A percentile compares a stretch with the other conserved stretches of the same genome.
Conservation (phyloP, 495 filamentous ascomycete genomes). For the Tuber aestivum region DNA sequence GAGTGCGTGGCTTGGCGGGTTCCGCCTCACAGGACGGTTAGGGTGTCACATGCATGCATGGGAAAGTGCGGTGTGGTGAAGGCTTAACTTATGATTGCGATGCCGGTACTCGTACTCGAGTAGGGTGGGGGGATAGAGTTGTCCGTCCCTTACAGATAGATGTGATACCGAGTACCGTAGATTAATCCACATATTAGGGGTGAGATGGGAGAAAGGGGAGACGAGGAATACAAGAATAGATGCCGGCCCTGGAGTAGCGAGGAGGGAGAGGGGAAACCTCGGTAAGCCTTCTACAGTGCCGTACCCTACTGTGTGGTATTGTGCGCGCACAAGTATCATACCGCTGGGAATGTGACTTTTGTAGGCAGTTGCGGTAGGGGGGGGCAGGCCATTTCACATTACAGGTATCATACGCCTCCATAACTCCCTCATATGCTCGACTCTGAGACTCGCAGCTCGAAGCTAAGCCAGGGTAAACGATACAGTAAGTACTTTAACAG, state of each 20-base stretch:
- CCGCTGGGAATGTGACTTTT: background rate
- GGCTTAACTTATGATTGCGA: background rate
- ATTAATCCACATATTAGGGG: background rate
- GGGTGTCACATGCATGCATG: conserved; percentile 2
- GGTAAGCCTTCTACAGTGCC: background rate
- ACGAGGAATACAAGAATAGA: background rate
- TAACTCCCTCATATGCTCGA: background rate
- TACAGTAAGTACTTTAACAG: background rate
- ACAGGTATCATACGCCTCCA: background rate
- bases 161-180: background rate
- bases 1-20: background rate
- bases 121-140: background rate
- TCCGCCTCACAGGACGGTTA: background rate
- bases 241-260: no score
- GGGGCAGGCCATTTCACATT: background rate
- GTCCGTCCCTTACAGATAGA: background rate
- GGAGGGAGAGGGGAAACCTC: background rate
- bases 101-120: background rate
- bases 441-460: background rate
- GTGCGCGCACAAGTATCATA: no score
- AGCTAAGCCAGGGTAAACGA: background rate
- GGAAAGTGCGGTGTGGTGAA: background rate
- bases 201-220: background rate
- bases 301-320: background rate
- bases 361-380: background rate